These are phyloP conservation scores for Coemansia sp. DNA, from an alignment of 192 early-diverging fungal genomes.

Conservation along the genomic window DNA sequence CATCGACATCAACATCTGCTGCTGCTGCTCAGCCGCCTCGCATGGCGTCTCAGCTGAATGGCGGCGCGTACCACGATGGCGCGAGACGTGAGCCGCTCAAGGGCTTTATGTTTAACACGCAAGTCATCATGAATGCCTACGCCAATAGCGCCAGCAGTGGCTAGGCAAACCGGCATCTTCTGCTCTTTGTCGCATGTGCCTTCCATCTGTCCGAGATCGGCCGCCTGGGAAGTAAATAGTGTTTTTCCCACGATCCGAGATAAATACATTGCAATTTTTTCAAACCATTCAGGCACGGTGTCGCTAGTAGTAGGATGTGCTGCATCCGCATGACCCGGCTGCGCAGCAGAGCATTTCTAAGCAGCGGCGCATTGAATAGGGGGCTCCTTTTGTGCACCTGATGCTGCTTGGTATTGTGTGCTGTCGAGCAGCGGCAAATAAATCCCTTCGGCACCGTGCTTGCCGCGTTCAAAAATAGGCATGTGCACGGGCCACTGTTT, in stretches of 20 bases:
- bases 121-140: slow-evolving; percentile 40
- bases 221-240: neutral
- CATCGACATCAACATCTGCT: neutral
- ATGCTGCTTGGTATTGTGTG: neutral
- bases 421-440: neutral
- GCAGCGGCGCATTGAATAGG: neutral
- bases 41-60: neutral
- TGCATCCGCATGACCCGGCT: neutral
- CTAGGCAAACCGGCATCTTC: neutral
- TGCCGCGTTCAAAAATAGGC: neutral
- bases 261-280: neutral
- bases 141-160: slow-evolving; percentile 4
- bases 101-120: slow-evolving; percentile 36
- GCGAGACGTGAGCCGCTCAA: slow-evolving; percentile 7
- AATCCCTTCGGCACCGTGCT: neutral
- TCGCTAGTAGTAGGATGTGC: neutral
- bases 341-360: neutral
- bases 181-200: neutral
- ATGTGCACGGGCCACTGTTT: neutral
- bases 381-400: neutral
- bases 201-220: neutral
- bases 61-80: neutral
- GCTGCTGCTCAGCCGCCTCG: neutral
- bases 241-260: neutral
- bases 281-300: neutral